Base-by-base conservation (phyloP, 768 basidiomycete genomes). In the Rhizopogon roseolus region DNA sequence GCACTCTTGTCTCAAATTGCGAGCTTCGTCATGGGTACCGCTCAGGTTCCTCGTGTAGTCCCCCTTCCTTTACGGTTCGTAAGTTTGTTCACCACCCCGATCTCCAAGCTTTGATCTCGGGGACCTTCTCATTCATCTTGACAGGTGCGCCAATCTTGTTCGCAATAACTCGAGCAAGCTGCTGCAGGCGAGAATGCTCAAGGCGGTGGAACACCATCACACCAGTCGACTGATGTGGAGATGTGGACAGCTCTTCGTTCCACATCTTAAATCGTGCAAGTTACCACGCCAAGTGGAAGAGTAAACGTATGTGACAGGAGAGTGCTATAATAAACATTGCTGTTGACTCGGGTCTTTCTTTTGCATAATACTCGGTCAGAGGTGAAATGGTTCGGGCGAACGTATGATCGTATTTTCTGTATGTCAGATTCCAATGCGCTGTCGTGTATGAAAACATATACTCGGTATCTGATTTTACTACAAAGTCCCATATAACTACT, bases 231-330 rank as follows among this genome's bases (percentile, higher is more conserved):
- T 10, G 9, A 4, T 32, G 29, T 3, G 9, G 29, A 32, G 29
- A 32, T 8, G 29, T 8, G 1, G 88, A 78, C 8, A 99, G 76
- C 65, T 98, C 94, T 63, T 98, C 97, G 64, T 81, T 93, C 93
- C 95, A 98, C 62, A 98, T 97, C 97, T 8, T 9, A 99, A 97
- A 71, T 94, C n/a, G n/a, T n/a, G n/a, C n/a, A n/a, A n/a, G 88
- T 93, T 3, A 98, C 92, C 4, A 85, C 75, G 39, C 88, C 81
- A 45, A 86, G 71, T 5, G 94, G 81, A 32, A 98, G 76, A 7
- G 76, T 6, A 75, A 98, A 98, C 1, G 92, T 95, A 43, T 82
- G 79, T 9, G 95, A 86, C 32, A 99, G 83, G 49, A 95, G 79
- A 13, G 93, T 32, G 29, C 29, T 32, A 10, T 32, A 32, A 8